A percentile compares a stretch with the other conserved stretches of the same genome.
These are phyloP conservation scores for Penicillium parvum DNA, from an alignment of 495 filamentous ascomycete genomes.

Conservation along the genomic window DNA sequence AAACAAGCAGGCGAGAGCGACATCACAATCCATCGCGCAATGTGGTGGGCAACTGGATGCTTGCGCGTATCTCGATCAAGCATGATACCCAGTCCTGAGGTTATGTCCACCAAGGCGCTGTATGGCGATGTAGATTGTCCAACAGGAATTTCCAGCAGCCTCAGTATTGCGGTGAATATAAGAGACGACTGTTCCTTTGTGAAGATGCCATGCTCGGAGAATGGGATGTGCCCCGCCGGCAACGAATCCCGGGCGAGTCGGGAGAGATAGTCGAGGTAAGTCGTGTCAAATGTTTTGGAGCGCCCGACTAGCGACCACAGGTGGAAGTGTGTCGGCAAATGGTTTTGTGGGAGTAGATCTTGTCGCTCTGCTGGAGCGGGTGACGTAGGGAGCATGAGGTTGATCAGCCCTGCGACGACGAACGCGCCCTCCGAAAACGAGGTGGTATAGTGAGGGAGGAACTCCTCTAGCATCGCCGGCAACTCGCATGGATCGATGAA, in stretches of 20 bases:
- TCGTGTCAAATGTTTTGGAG: constrained; percentile 80
- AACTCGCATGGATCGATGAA: constrained; percentile 90
- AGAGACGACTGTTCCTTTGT: constrained; percentile 87
- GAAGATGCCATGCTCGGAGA: constrained; percentile 85
- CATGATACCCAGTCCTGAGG: constrained; percentile 74
- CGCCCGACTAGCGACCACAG: constrained; percentile 91
- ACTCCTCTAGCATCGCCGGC: constrained; percentile 84
- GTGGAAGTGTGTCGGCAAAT: constrained; percentile 89
- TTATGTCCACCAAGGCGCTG: constrained; percentile 70
- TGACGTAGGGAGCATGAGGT: constrained; percentile 81
- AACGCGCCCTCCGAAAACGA: constrained; percentile 87
- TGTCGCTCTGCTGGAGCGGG: constrained; percentile 65
- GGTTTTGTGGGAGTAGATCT: constrained; percentile 73
- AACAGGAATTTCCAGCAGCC: constrained; percentile 92
- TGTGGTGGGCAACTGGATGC: constrained; percentile 83
- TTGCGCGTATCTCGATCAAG: constrained; percentile 90
- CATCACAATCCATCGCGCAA: constrained; percentile 94
- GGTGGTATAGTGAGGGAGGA: constrained; percentile 92
- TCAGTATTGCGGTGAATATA: constrained; percentile 86
- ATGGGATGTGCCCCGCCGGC: constrained; percentile 66
- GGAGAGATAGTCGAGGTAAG: constrained; percentile 85
- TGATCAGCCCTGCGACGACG: constrained; percentile 79
- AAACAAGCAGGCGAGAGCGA: constrained; percentile 85
- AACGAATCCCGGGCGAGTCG: constrained; percentile 80
- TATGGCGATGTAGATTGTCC: constrained; percentile 95